Evolutionary conservation across 2,329 filamentous ascomycete genomes (phyloP).

Genomic region (Fusarium proliferatum): DNA sequence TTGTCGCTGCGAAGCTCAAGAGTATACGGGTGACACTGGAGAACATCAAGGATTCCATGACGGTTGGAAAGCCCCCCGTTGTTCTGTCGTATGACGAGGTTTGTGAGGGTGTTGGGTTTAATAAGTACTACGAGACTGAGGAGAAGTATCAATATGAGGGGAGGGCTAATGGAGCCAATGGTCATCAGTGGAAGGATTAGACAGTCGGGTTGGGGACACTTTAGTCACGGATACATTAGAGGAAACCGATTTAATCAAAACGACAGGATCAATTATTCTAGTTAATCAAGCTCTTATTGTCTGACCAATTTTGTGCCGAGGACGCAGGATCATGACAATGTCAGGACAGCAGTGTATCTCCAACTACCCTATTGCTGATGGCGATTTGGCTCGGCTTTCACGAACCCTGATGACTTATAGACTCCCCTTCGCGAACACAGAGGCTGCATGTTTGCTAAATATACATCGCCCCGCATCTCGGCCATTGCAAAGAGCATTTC

Average conservation of each 20-base stretch:
- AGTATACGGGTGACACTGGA: constrained; percentile 52
- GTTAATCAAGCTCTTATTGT: not conserved
- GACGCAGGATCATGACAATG: too few relatives aligned
- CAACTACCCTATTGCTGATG: not conserved
- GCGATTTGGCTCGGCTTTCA: not conserved
- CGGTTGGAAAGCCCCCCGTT: constrained; percentile 54
- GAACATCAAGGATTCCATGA: constrained; percentile 55
- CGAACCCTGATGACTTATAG: fast-evolving
- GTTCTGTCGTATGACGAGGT: constrained; percentile 58
- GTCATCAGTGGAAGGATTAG: constrained; percentile 27
- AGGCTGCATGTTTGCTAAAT: fast-evolving
- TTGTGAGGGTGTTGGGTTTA: constrained; percentile 58
- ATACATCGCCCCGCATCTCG: fast-evolving
- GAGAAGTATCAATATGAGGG: constrained; percentile 38
- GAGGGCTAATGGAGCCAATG: constrained; percentile 20
- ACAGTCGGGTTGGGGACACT: not conserved
- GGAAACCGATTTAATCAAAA: fast-evolving
- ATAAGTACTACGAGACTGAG: constrained; percentile 50
- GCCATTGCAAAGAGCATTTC: not conserved
- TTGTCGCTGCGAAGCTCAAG: constrained; percentile 57
- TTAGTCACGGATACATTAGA: not conserved
- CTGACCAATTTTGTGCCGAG: too few relatives aligned
- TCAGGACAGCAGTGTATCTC: not conserved
- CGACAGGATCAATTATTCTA: not conserved
- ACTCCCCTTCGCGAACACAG: too few relatives aligned